Conservation (phyloP, 2,329 filamentous ascomycete genomes). For the Eutypella sp. region DNA sequence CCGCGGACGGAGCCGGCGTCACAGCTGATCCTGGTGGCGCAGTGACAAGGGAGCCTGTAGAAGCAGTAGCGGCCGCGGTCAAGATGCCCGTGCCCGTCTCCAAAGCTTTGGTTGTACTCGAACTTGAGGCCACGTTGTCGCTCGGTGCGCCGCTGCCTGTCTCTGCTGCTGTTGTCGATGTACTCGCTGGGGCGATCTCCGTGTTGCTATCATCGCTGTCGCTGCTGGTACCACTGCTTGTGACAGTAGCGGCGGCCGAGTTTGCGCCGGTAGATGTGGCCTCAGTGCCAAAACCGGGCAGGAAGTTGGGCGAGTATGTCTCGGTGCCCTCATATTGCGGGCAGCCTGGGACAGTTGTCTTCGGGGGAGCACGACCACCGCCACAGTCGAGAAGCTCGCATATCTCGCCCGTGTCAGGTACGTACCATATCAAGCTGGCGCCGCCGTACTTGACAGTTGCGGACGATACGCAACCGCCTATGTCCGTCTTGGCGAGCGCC, state of each 20-base stretch:
- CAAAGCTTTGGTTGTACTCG: not conserved
- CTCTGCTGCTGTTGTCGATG: not conserved
- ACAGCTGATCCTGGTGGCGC: not conserved
- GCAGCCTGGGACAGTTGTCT: conserved; percentile 59
- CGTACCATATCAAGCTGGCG: conserved; percentile 51
- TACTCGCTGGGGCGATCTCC: not conserved
- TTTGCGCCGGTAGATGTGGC: not conserved
- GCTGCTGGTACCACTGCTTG: not conserved
- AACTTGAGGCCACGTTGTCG: not conserved
- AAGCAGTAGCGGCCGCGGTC: not conserved
- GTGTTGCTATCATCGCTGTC: not conserved
- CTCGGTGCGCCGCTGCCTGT: not conserved
- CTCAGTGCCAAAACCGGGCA: conserved; percentile 29
- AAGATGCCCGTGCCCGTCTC: not conserved
- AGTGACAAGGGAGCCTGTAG: not conserved
- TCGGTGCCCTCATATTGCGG: conserved; percentile 48
- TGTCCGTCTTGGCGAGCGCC: not conserved
- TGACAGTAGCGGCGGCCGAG: not conserved
- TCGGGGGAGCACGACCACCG: conserved; percentile 60
- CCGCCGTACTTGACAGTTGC: no score
- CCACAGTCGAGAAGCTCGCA: conserved; percentile 63
- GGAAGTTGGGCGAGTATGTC: conserved; percentile 47
- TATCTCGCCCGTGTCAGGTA: conserved; percentile 59
- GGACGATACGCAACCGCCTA: not conserved
- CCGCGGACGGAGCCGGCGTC: not conserved